phyloP scores from a whole-genome alignment of 495 filamentous ascomycete species.

The Annulohypoxylon maeteangense region DNA sequence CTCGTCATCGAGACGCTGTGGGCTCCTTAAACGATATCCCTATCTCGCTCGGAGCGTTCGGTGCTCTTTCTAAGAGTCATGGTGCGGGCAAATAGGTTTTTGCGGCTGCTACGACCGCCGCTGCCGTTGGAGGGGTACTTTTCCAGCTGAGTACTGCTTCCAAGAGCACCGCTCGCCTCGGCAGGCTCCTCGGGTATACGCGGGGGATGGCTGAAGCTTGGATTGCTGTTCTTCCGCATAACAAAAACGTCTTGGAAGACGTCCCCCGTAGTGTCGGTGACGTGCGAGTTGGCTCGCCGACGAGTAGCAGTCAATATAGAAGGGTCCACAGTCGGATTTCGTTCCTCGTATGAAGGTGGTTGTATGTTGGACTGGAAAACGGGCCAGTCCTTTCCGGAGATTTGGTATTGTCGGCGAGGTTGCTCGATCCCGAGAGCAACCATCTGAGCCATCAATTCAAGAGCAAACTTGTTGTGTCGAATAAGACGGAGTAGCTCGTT shows the following conservation, averaged over 20 bases:
- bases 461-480: conserved; percentile 94
- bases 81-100: conserved; percentile 24
- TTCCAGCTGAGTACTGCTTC: conserved; percentile 31
- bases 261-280: conserved; percentile 33
- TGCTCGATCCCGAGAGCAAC: conserved; percentile 88
- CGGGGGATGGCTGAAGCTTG: conserved; percentile 34
- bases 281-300: conserved; percentile 43
- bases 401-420: conserved; percentile 79
- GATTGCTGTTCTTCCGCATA: conserved; percentile 35
- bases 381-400: conserved; percentile 63
- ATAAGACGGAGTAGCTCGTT: conserved; percentile 92
- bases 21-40: conserved; percentile 40
- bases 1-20: not conserved
- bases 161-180: conserved; percentile 18
- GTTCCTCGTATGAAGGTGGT: conserved; percentile 46
- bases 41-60: conserved; percentile 33
- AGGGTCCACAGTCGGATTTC: conserved; percentile 34
- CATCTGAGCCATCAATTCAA: conserved; percentile 89
- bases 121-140: conserved; percentile 28
- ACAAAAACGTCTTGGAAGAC: conserved; percentile 48
- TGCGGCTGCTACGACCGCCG: conserved; percentile 25
- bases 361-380: conserved; percentile 57
- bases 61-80: conserved; percentile 27
- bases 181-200: conserved; percentile 41
- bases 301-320: conserved; percentile 41